These are phyloP conservation scores for Austroboletus novae-zelandiae DNA, from an alignment of 1,284 basidiomycete genomes.

Conservation along the genomic window DNA sequence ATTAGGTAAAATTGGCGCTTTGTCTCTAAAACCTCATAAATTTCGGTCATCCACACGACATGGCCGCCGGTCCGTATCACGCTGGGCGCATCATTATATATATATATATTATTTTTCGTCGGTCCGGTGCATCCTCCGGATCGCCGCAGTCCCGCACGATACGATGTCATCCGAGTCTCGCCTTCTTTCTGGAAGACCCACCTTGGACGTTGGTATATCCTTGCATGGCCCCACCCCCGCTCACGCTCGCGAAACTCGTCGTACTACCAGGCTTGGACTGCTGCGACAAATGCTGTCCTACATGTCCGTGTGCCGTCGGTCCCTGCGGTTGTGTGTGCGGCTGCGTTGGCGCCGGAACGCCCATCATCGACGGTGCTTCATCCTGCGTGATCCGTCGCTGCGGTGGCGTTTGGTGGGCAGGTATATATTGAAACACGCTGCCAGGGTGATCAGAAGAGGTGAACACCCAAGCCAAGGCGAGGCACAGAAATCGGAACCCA, in stretches of 20 bases:
- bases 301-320: constrained; percentile 37
- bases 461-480: constrained; percentile 1
- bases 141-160: background rate
- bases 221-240: constrained; percentile 41
- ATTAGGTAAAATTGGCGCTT: too few species aligned
- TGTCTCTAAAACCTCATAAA: too few species aligned
- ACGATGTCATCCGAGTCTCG: constrained; percentile 38
- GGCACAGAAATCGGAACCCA: constrained; percentile 35
- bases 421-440: constrained; percentile 62
- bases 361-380: constrained; percentile 77
- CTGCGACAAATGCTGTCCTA: constrained; percentile 39
- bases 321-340: constrained; percentile 37
- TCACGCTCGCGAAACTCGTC: constrained; percentile 50
- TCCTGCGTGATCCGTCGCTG: constrained; percentile 74
- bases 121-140: too few species aligned
- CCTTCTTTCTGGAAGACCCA: constrained; percentile 43
- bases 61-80: too few species aligned
- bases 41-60: too few species aligned
- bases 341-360: constrained; percentile 45
- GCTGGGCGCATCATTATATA: too few species aligned
- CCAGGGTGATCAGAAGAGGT: background rate
- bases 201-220: constrained; percentile 33
- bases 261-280: constrained; percentile 50
- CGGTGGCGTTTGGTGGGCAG: constrained; percentile 61
- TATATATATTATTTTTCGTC: too few species aligned